Base-by-base conservation (phyloP, 1,139 yeast genomes). In the Candida pseudoviswanathii region DNA sequence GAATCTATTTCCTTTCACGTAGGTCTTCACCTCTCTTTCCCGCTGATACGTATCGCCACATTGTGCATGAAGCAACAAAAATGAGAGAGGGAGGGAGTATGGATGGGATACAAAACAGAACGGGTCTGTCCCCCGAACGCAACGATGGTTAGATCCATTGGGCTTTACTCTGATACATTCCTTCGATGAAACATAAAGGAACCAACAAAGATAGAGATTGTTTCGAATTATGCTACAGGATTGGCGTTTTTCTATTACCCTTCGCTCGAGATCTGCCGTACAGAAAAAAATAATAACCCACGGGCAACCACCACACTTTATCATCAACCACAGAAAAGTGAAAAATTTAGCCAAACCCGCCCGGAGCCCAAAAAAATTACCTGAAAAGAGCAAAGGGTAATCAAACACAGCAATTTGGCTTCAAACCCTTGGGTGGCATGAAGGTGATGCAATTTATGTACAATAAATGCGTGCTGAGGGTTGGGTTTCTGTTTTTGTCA, bases 181-280 rank as follows among this genome's bases (percentile, higher is more conserved):
- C 41, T 37, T 37, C 41, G n/a, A 5, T 37, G 41, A 37, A 37
- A 37, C 41, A 37, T 24, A 22, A 36, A 32, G 5, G 36, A 31
- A n/a, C n/a, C 5, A 29, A 3, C 41, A 37, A 25, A 25, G 41
- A 37, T 5, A 37, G 21, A 36, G 41, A 4, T 25, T 37, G 41
- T 37, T 25, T 37, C 22, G 30, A 25, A 37, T 24, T 25, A 25
- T 24, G 5, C 21, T 25, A 4, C 5, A 37, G 9, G 31, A 37
- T 37, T 37, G 41, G 41, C 41, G 41, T 37, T 37, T 37, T 22
- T 8, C 26, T 36, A 5, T 33, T 16, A 16, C n/a, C 11, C 5
- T 31, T 9, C 10, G n/a, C n/a, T 31, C 5, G n/a, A 36, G 39
- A 36, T 36, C 39, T 36, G 26, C 26, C 9, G 22, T 11, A 33